Conservation (phyloP, 352 stramenopile species). For the Phytopythium aichiense region DNA sequence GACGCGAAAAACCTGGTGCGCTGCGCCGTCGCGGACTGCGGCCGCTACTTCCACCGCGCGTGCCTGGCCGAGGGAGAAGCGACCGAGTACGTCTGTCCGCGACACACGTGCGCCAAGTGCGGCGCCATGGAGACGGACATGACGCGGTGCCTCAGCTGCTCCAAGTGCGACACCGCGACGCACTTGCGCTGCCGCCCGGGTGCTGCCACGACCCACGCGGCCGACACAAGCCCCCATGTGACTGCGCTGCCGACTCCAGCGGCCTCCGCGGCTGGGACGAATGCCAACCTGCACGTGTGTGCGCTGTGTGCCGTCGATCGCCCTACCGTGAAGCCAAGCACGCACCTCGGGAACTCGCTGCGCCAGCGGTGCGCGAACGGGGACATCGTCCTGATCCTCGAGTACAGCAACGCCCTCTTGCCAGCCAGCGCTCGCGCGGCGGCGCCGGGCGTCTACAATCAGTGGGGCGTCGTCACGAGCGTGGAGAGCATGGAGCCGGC, state of each 20-base stretch:
- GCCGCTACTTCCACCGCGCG: conserved; percentile 52
- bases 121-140: conserved; percentile 44
- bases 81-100: conserved; percentile 43
- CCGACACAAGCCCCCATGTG: conserved; percentile 4
- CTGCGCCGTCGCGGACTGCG: conserved; percentile 52
- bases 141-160: conserved; percentile 45
- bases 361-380: conserved; percentile 29
- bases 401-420: conserved; percentile 60
- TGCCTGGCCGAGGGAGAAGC: conserved; percentile 20
- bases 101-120: conserved; percentile 55
- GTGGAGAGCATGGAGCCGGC: conserved; percentile 40
- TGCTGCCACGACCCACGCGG: neutral
- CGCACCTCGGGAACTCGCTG: conserved; percentile 24
- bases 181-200: conserved; percentile 39
- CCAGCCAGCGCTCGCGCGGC: conserved; percentile 27
- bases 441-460: conserved; percentile 38
- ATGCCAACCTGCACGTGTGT: conserved; percentile 44
- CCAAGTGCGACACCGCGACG: conserved; percentile 38
- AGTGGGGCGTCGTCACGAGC: conserved; percentile 52
- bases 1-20: conserved; percentile 40
- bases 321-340: conserved; percentile 13
- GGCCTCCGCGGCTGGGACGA: neutral
- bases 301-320: conserved; percentile 12
- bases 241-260: neutral
- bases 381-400: conserved; percentile 64